A percentile compares a stretch with the other conserved stretches of the same genome.
phyloP scores from a whole-genome alignment of 1,284 basidiomycete species.

The Somion occarium region DNA sequence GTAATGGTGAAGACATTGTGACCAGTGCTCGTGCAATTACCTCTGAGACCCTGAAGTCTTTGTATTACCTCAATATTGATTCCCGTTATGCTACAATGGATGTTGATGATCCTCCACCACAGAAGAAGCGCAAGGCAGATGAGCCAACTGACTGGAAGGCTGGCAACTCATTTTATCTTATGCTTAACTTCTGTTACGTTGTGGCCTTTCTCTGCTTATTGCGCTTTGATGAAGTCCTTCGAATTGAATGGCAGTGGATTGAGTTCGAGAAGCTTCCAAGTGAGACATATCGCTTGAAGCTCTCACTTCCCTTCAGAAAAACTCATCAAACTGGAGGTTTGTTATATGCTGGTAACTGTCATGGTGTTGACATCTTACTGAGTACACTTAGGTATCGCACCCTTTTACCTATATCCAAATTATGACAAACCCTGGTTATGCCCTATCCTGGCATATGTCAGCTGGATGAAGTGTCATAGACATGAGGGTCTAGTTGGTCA shows the following conservation, averaged over 20 bases:
- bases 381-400: neutral
- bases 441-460: neutral
- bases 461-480: neutral
- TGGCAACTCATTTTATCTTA: constrained; percentile 7
- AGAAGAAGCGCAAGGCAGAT: neutral
- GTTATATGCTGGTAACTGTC: neutral
- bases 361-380: too few species aligned
- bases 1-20: constrained; percentile 13
- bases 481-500: neutral
- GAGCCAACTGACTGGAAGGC: constrained; percentile 11
- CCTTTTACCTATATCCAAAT: constrained; percentile 1
- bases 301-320: neutral
- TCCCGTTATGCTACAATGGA: neutral
- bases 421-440: neutral
- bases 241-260: constrained; percentile 9
- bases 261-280: neutral
- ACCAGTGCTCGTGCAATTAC: constrained; percentile 16
- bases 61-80: constrained; percentile 12
- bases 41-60: constrained; percentile 8
- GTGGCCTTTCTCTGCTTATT: constrained; percentile 16
- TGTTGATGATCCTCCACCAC: neutral
- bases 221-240: constrained; percentile 15
- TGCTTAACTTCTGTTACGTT: constrained; percentile 13
- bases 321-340: constrained; percentile 5
- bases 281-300: neutral